These are phyloP conservation scores for Paramecium bursaria DNA, from an alignment of 73 alveolate genomes.

Conservation along the genomic window DNA sequence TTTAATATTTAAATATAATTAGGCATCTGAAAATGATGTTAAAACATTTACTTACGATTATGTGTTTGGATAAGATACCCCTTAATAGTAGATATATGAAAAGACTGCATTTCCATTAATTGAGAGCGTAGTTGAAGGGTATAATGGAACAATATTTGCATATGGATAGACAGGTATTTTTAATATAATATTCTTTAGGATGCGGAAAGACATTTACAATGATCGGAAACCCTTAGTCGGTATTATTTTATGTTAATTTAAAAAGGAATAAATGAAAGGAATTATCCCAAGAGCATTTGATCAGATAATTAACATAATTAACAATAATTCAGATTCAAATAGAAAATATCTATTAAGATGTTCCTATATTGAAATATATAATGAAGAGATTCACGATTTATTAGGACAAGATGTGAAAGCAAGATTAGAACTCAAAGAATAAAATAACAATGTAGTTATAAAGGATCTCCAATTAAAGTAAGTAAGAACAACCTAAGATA, in stretches of 20 bases:
- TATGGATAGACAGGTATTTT: slow-evolving; percentile 83
- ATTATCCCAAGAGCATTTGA: slow-evolving; percentile 92
- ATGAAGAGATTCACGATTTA: slow-evolving; percentile 95
- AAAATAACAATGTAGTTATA: slow-evolving; percentile 87
- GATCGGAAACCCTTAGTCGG: slow-evolving; percentile 83
- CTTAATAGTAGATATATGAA: slow-evolving; percentile 89
- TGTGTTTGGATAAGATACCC: slow-evolving; percentile 88
- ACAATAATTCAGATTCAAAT: slow-evolving; percentile 84
- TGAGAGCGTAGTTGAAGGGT: slow-evolving; percentile 96
- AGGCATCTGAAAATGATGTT: slow-evolving; percentile 36
- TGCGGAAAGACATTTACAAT: slow-evolving; percentile 96
- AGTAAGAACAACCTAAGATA: slow-evolving; percentile 84
- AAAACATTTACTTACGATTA: slow-evolving; percentile 87
- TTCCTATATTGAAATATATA: slow-evolving; percentile 95
- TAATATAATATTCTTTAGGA: slow-evolving; percentile 11
- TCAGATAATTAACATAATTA: slow-evolving; percentile 87
- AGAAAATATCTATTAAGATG: slow-evolving; percentile 91
- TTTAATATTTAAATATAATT: neutral
- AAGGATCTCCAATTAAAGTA: slow-evolving; percentile 86
- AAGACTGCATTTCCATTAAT: slow-evolving; percentile 97
- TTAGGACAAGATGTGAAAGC: slow-evolving; percentile 77
- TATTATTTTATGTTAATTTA: neutral
- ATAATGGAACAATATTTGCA: slow-evolving; percentile 90
- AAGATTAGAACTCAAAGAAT: slow-evolving; percentile 89
- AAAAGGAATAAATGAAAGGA: slow-evolving; percentile 75